These are phyloP conservation scores for Amanita jacksonii DNA, from an alignment of 768 basidiomycete genomes.

Conservation along the genomic window DNA sequence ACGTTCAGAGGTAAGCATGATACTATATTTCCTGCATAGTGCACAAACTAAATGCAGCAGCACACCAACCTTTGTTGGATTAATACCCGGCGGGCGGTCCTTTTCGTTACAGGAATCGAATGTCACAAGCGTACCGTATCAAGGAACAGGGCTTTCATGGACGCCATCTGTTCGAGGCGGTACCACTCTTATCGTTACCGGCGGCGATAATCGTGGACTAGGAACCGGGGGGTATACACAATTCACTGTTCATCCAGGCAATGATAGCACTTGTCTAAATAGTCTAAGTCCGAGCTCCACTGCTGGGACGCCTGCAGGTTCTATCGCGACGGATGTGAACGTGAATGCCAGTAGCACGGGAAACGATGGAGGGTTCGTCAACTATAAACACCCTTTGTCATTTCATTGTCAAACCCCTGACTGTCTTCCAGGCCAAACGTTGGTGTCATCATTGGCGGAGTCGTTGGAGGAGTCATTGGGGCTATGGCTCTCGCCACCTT, in stretches of 20 bases:
- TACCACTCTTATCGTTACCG: not conserved
- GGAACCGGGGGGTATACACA: not conserved
- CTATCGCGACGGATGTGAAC: not conserved
- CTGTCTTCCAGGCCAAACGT: not conserved
- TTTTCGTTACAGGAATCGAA: slow-evolving; percentile 47
- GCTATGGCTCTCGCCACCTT: not conserved
- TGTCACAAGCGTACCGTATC: slow-evolving; percentile 29
- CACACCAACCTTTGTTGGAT: slow-evolving; percentile 50
- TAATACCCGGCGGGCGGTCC: slow-evolving; percentile 75
- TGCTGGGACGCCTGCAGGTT: not conserved
- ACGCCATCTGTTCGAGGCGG: not conserved
- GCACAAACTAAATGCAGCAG: slow-evolving; percentile 21
- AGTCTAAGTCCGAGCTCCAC: not conserved
- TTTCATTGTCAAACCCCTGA: too few species aligned
- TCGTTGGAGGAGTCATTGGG: not conserved
- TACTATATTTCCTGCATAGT: not conserved
- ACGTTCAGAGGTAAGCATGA: slow-evolving; percentile 41
- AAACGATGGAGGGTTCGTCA: not conserved
- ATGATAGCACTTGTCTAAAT: not conserved
- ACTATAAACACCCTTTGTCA: too few species aligned
- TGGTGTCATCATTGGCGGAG: not conserved
- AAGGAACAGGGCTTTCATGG: slow-evolving; percentile 25
- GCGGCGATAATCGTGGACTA: slow-evolving; percentile 1
- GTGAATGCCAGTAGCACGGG: not conserved
- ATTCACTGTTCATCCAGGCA: not conserved